These are phyloP conservation scores for Fusarium praegraminearum DNA, from an alignment of 2,329 filamentous ascomycete species.

Conservation along the genomic window DNA sequence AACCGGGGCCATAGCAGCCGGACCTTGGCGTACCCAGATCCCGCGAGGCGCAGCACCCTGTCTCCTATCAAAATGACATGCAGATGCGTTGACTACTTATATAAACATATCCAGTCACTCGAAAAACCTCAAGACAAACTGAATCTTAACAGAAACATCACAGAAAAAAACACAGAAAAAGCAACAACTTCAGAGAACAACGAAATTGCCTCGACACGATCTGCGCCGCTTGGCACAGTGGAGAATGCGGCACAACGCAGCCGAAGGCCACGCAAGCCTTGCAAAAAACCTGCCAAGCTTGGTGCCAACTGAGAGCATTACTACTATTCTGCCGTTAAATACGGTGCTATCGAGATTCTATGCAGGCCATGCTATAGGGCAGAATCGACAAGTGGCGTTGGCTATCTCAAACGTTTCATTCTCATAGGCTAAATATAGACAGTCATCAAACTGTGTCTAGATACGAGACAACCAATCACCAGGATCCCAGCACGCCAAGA, in stretches of 20 bases:
- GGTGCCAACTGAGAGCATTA: background rate
- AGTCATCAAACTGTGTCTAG: background rate
- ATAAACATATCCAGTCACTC: background rate
- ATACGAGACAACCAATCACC: slow-evolving; percentile 11
- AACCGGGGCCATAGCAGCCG: slow-evolving; percentile 16
- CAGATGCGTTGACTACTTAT: background rate
- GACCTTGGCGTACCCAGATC: slow-evolving; percentile 22
- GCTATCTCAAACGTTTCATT: background rate
- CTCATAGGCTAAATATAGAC: slow-evolving; percentile 17
- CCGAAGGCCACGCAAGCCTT: slow-evolving; percentile 36
- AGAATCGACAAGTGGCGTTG: background rate
- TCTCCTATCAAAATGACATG: background rate
- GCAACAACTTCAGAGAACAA: background rate
- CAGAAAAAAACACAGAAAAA: rapidly evolving
- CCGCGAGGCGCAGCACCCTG: slow-evolving; percentile 29
- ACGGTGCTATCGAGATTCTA: background rate
- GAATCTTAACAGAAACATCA: rapidly evolving
- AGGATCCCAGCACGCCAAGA: background rate
- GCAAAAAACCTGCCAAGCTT: background rate
- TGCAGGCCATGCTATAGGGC: background rate
- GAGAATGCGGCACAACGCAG: slow-evolving; percentile 32
- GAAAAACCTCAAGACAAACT: rapidly evolving
- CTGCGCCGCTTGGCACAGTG: slow-evolving; percentile 29
- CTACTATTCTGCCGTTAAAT: background rate
- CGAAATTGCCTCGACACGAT: background rate